These are phyloP conservation scores for Lentinula novae-zelandiae DNA, from an alignment of 1,284 basidiomycete genomes.

Conservation along the genomic window DNA sequence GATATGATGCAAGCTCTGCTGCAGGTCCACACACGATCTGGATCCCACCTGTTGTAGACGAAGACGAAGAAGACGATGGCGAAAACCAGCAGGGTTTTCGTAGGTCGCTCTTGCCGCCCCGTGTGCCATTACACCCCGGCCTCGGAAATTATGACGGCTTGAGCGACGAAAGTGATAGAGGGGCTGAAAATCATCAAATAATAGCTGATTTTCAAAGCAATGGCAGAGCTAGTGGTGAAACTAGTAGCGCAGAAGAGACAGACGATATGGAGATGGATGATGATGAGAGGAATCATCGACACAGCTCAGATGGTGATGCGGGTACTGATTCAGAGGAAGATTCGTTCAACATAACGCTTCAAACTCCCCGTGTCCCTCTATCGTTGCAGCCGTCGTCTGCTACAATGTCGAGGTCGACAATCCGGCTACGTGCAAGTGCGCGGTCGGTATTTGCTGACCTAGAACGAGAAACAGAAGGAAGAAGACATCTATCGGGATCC, in stretches of 20 bases:
- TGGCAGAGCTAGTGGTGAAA: conserved; percentile 21
- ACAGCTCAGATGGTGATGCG: conserved; percentile 30
- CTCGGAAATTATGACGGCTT: conserved; percentile 41
- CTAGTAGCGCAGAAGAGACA: conserved; percentile 13
- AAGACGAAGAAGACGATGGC: conserved; percentile 27
- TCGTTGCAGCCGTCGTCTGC: conserved; percentile 15
- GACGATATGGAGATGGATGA: conserved; percentile 23
- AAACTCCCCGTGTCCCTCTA: conserved; percentile 45
- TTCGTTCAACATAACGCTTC: conserved; percentile 61
- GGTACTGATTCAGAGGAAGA: conserved; percentile 47
- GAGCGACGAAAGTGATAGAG: conserved; percentile 43
- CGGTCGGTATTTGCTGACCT: conserved; percentile 10
- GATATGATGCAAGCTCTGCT: background rate
- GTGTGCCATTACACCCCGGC: conserved; percentile 55
- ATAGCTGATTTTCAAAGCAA: conserved; percentile 11
- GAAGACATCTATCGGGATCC: background rate
- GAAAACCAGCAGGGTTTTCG: conserved; percentile 49
- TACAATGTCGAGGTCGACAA: conserved; percentile 13
- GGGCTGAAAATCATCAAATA: conserved; percentile 3
- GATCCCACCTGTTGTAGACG: conserved; percentile 19
- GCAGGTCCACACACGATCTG: conserved; percentile 8
- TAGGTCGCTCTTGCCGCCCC: conserved; percentile 60
- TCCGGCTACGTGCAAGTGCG: conserved; percentile 12
- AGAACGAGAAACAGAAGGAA: conserved; percentile 5
- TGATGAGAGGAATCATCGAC: conserved; percentile 22